These are phyloP conservation scores for Pseudopyricularia javanii DNA, from an alignment of 2,329 filamentous ascomycete species.

Conservation along the genomic window DNA sequence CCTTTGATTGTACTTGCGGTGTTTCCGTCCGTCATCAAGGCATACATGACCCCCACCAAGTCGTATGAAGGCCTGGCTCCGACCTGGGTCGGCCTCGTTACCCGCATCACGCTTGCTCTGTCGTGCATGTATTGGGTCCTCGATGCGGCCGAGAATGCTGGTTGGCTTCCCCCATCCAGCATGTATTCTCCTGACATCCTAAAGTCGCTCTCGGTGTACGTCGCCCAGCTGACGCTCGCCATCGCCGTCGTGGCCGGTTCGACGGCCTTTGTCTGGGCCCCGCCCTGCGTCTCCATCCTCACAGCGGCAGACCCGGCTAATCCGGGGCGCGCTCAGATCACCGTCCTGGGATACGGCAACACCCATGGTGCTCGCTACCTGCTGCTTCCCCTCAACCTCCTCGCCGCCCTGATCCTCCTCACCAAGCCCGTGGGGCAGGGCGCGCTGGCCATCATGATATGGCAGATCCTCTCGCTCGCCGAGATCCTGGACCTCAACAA, in stretches of 20 bases:
- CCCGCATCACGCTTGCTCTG: constrained; percentile 65
- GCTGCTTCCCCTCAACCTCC: constrained; percentile 67
- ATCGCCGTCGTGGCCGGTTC: constrained; percentile 75
- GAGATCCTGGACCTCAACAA: constrained; percentile 50
- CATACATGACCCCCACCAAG: constrained; percentile 68
- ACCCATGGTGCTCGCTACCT: constrained; percentile 86
- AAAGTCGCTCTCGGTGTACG: constrained; percentile 61
- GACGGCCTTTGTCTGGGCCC: constrained; percentile 73
- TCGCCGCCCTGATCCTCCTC: constrained; percentile 64
- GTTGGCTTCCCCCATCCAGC: constrained; percentile 50
- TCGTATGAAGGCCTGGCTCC: constrained; percentile 82
- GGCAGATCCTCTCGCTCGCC: constrained; percentile 75
- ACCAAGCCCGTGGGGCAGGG: constrained; percentile 93
- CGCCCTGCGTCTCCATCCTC: constrained; percentile 69
- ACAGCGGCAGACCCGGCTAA: constrained; percentile 29
- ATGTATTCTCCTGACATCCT: constrained; percentile 41
- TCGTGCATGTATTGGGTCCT: constrained; percentile 77
- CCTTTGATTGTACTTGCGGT: constrained; percentile 62
- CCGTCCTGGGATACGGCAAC: constrained; percentile 84
- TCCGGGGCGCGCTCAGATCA: constrained; percentile 40
- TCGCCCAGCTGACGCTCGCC: constrained; percentile 71
- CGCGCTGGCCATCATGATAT: constrained; percentile 67
- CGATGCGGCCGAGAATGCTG: constrained; percentile 75
- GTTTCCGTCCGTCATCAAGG: constrained; percentile 64
- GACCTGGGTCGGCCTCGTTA: constrained; percentile 69